Conservation (phyloP, 164 flowering plant species). For the grape (Vitis vinifera) region ASM3070453v1 NC_081823.1:9134001-9134500, state of each 20-base stretch:
- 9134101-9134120: too few relatives aligned
- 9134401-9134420: conserved; percentile 12
- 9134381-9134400: conserved; percentile 92
- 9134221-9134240: conserved; percentile 90
- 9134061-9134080: neutral
- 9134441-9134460: neutral
- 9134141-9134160: neutral
- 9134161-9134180: neutral
- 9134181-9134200: conserved; percentile 77
- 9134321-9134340: too few relatives aligned
- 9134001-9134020: neutral
- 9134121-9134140: neutral
- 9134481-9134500: neutral
- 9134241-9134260: conserved; percentile 74
- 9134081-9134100: too few relatives aligned
- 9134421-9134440: neutral
- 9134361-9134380: conserved; percentile 71
- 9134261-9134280: conserved; percentile 70
- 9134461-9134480: neutral
- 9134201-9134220: conserved; percentile 87
- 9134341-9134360: conserved; percentile 60
- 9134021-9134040: neutral
- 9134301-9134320: neutral
- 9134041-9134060: neutral
- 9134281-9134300: conserved; percentile 5